Evolutionary conservation across 371 early-diverging fungal genomes (phyloP).

Genomic region (Lichtheimia ramosa): DNA sequence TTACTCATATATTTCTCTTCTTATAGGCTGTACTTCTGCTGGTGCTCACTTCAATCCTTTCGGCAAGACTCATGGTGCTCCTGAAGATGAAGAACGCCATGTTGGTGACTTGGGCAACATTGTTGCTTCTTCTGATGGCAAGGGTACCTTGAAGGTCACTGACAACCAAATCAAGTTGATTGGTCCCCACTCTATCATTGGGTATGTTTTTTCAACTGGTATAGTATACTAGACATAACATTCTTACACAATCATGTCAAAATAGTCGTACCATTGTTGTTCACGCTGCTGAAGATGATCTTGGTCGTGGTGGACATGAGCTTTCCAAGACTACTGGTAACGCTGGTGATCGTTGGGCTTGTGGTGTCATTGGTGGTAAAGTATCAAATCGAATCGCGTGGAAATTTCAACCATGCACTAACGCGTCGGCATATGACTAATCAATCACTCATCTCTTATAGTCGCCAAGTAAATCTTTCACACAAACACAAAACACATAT

Average conservation of each 20-base stretch:
- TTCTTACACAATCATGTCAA: constrained; percentile 33
- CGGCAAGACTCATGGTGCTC: constrained; percentile 82
- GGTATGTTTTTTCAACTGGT: constrained; percentile 35
- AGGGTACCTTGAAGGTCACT: constrained; percentile 54
- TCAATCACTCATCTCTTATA: constrained; percentile 3
- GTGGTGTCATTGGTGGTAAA: constrained; percentile 85
- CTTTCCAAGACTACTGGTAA: constrained; percentile 82
- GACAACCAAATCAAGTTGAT: constrained; percentile 76
- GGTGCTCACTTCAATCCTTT: constrained; percentile 88
- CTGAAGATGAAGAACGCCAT: constrained; percentile 72
- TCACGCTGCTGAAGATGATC: constrained; percentile 83
- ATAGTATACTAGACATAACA: constrained; percentile 18
- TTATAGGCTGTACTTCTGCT: constrained; percentile 72
- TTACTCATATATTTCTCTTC: background rate
- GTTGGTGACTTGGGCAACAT: constrained; percentile 92
- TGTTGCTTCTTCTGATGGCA: constrained; percentile 57
- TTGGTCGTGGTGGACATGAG: constrained; percentile 78
- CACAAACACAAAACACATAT: background rate
- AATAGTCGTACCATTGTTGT: constrained; percentile 81
- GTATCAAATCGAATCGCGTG: no score
- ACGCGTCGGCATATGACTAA: background rate
- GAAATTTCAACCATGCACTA: constrained; percentile 5
- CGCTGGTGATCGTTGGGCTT: constrained; percentile 82
- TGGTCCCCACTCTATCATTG: constrained; percentile 79
- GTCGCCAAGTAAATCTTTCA: constrained; percentile 5